These are phyloP conservation scores for Xylaria flabelliformis DNA, from an alignment of 495 filamentous ascomycete genomes.

Conservation along the genomic window DNA sequence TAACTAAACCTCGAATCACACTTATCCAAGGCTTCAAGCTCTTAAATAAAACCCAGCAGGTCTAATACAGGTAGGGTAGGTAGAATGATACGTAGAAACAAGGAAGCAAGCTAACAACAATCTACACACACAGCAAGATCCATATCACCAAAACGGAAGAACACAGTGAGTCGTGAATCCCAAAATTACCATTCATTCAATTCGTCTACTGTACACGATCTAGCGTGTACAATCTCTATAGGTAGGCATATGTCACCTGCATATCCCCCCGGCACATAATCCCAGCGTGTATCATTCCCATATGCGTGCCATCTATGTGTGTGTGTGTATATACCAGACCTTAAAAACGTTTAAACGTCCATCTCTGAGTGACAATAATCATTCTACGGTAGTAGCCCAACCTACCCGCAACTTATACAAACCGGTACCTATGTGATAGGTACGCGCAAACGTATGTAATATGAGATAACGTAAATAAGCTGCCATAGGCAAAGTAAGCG, in stretches of 20 bases:
- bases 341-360: background rate
- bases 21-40: no score
- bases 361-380: background rate
- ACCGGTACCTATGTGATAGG: background rate
- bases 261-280: background rate
- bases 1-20: no score
- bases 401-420: constrained; percentile 8
- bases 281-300: constrained; percentile 7
- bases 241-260: background rate
- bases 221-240: background rate
- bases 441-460: background rate
- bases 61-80: no score
- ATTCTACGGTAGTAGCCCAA: background rate
- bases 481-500: background rate
- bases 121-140: background rate
- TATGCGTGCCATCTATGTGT: background rate
- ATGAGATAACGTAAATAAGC: constrained; percentile 10
- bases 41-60: no score
- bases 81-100: no score
- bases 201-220: background rate
- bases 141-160: background rate
- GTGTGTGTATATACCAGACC: background rate
- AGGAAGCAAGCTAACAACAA: no score
- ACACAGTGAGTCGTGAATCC: background rate
- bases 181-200: background rate